Evolutionary conservation across 2,329 filamentous ascomycete species (phyloP).

Genomic region (Colletotrichum sansevieriae): DNA sequence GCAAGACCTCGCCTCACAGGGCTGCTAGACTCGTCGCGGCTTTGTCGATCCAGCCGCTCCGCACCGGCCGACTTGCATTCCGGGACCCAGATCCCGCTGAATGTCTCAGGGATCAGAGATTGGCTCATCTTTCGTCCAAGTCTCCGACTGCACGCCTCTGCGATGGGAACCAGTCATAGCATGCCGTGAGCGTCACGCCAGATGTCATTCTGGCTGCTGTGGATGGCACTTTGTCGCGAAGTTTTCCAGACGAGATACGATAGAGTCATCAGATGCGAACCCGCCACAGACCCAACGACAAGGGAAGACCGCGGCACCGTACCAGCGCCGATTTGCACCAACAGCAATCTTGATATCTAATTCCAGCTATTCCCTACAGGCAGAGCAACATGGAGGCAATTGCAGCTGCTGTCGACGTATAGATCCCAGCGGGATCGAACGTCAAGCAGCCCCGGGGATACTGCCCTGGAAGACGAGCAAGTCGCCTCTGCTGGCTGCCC

Average conservation of each 20-base stretch:
- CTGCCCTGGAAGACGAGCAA: background rate
- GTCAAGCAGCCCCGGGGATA: background rate
- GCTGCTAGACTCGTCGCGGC: background rate
- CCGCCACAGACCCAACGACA: no score
- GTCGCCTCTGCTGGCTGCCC: background rate
- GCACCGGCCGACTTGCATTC: constrained; percentile 9
- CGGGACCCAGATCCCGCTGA: constrained; percentile 10
- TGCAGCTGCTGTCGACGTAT: background rate
- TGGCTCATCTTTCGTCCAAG: background rate
- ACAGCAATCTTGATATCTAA: no score
- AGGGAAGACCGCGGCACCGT: no score
- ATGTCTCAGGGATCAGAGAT: constrained; percentile 16
- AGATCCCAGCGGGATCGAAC: background rate
- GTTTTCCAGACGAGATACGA: background rate
- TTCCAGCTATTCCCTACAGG: no score
- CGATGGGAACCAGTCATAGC: background rate
- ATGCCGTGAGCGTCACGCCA: background rate
- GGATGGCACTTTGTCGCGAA: background rate
- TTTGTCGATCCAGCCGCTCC: constrained; percentile 21
- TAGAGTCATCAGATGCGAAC: background rate
- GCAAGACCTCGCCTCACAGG: constrained; percentile 2
- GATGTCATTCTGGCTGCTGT: background rate
- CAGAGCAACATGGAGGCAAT: background rate
- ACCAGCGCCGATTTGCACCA: no score
- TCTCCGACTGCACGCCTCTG: background rate